Evolutionary conservation across 306 rosid species (phyloP).

Genomic region (Cercis canadensis): DNA sequence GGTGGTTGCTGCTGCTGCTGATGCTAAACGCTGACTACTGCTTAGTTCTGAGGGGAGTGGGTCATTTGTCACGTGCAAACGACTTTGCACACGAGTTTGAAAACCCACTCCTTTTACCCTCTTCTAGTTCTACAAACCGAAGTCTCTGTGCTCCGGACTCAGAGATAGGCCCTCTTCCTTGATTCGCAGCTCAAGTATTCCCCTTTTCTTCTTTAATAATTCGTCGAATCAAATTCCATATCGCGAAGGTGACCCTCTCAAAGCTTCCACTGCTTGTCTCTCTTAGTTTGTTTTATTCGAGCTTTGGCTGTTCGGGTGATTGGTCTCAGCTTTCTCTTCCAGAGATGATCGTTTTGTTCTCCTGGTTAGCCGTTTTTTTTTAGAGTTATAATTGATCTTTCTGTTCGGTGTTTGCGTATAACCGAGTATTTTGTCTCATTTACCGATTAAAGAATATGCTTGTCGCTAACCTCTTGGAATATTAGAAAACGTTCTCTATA

Average conservation of each 20-base stretch:
- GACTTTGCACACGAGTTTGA: conserved; percentile 10
- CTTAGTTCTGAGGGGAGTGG: not conserved
- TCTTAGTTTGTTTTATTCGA: not conserved
- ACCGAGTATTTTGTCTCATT: not conserved
- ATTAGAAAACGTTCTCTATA: too few relatives aligned
- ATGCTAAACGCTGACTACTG: too few relatives aligned
- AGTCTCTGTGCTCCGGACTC: not conserved
- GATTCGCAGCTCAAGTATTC: not conserved
- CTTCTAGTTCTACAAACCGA: not conserved
- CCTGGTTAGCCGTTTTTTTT: conserved; percentile 24
- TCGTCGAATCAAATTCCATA: conserved; percentile 1
- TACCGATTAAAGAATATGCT: not conserved
- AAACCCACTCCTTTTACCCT: not conserved
- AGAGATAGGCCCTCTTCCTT: not conserved
- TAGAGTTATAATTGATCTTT: not conserved
- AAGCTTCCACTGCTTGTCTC: not conserved
- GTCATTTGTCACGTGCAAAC: not conserved
- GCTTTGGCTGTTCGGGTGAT: not conserved
- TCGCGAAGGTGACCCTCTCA: not conserved
- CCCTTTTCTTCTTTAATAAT: not conserved
- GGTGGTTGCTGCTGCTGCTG: too few relatives aligned
- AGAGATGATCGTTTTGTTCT: conserved; percentile 4
- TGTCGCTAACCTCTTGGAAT: not conserved
- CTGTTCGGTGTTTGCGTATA: not conserved
- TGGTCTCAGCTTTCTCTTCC: conserved; percentile 1